Conservation (phyloP, 2,329 filamentous ascomycete genomes). For the Cyanodermella asteris region DNA sequence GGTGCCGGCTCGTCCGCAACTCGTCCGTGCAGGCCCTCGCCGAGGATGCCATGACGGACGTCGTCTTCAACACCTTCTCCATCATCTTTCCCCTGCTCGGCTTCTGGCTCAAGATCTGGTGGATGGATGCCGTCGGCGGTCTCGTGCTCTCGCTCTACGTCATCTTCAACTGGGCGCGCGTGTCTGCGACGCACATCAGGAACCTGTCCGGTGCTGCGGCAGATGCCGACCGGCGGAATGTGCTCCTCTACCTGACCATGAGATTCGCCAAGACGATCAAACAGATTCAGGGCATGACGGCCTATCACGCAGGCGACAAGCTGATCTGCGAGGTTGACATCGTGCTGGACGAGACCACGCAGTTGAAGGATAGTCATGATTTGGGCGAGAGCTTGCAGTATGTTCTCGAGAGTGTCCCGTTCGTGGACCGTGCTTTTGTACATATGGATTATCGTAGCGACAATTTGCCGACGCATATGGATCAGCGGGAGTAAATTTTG, state of each 20-base stretch:
- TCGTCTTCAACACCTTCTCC: constrained; percentile 77
- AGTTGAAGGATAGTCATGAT: constrained; percentile 61
- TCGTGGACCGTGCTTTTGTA: constrained; percentile 51
- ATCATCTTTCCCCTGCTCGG: constrained; percentile 28
- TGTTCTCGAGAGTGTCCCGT: constrained; percentile 63
- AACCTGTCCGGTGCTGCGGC: constrained; percentile 63
- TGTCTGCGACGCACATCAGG: constrained; percentile 54
- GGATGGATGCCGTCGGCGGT: constrained; percentile 61
- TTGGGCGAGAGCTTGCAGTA: constrained; percentile 59
- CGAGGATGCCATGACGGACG: constrained; percentile 49
- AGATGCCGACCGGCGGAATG: constrained; percentile 59
- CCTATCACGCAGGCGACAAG: constrained; percentile 71
- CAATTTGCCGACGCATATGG: constrained; percentile 22
- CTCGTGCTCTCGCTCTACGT: constrained; percentile 58
- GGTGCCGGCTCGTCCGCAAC: constrained; percentile 70
- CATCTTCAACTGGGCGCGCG: constrained; percentile 57
- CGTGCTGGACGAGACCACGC: constrained; percentile 55
- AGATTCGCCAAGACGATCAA: constrained; percentile 74
- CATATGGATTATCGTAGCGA: constrained; percentile 22
- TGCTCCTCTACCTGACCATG: constrained; percentile 79
- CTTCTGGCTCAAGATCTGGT: constrained; percentile 59
- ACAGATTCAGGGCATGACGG: constrained; percentile 65
- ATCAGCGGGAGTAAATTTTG: constrained; percentile 7
- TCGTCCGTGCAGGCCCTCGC: constrained; percentile 64
- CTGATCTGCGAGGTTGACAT: constrained; percentile 69